Evolutionary conservation across 257 asterid genomes (phyloP), one percentile per base, ranked within the genome.

Genomic region (Anisodus tanguticus): DNA sequence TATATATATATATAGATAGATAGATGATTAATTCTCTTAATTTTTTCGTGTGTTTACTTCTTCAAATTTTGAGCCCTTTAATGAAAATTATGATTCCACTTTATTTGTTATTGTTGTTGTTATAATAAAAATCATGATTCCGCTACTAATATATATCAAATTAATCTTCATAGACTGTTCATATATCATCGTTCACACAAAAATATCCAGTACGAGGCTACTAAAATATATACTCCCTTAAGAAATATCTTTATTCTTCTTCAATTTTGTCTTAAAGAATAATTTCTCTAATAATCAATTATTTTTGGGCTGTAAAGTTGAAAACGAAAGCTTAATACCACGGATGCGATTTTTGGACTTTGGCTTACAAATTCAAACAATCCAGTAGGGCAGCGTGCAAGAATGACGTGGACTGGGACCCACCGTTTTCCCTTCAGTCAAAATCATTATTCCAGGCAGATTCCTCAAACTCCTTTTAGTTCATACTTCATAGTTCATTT

Each of bases 401-500:
- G 81, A 87, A 84, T 84, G 88, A 88, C 88, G 89, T 88, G 91
- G 90, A 88, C 0, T 71, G 80, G 86, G 51, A 76, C 88, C 88
- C 82, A 64, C 80, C 10, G 57, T 72, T 72, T 67, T 22, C 26
- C 26, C 17, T 12, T 26, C 45, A 3, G 81, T 76, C 63, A 22
- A 76, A 76, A 3, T 12, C 26, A 51, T 3, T 26, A 76, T 51
- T 37, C 69, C 9, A 60, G 26, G 8, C 5, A 60, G 68, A 60
- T n/a, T 70, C 63, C 37, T 13, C 45, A 76, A 76, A 76, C 10
- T 63, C 47, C 15, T 26, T 76, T 26, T 12, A 76, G 63, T 76
- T 81, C 76, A 81, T 81, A 81, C 68, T 53, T 22, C 26, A 22
- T 22, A 22, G 26, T 22, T 22, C 26, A 22, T 22, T 22, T 22